A percentile compares a stretch with the other conserved stretches of the same genome.
Evolutionary conservation across 2,329 filamentous ascomycete species (phyloP).

Genomic region (Akanthomyces dipterigenus): DNA sequence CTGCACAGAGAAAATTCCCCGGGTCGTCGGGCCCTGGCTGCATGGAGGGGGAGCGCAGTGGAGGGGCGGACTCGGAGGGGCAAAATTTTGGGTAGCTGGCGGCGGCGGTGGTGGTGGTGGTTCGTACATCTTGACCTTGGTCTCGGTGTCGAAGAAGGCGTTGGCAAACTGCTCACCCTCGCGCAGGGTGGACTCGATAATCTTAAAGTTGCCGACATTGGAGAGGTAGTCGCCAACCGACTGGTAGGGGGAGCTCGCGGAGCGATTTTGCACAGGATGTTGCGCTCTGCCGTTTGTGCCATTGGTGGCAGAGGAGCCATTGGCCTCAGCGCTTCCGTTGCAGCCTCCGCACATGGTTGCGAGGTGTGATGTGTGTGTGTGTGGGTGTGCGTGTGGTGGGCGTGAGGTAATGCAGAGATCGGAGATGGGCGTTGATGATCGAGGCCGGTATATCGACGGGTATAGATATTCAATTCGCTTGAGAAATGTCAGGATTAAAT

Average conservation of each 20-base stretch:
- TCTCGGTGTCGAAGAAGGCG: slow-evolving; percentile 62
- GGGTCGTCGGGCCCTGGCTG: not conserved
- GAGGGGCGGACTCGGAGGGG: not conserved
- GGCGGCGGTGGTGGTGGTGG: too few species aligned
- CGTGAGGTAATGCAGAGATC: too few species aligned
- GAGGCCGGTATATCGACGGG: too few species aligned
- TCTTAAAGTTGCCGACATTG: slow-evolving; percentile 16
- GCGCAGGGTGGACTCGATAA: slow-evolving; percentile 61
- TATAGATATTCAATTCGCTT: too few species aligned
- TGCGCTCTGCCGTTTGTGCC: not conserved
- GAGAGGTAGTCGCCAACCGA: slow-evolving; percentile 70
- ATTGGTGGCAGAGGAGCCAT: not conserved
- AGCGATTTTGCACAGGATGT: not conserved
- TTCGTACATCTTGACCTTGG: slow-evolving; percentile 2
- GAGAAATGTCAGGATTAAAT: not conserved
- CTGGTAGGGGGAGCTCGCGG: slow-evolving; percentile 44
- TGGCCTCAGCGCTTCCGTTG: not conserved
- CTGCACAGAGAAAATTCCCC: not conserved
- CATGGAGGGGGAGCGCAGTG: not conserved
- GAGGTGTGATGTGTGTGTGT: not conserved
- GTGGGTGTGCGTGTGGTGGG: too few species aligned
- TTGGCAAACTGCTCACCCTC: slow-evolving; percentile 76
- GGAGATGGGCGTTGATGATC: not conserved
- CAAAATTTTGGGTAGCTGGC: not conserved
- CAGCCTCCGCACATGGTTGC: not conserved